These are phyloP conservation scores for Solanum chilense DNA, from an alignment of 257 asterid genomes.

Conservation along the genomic window DNA sequence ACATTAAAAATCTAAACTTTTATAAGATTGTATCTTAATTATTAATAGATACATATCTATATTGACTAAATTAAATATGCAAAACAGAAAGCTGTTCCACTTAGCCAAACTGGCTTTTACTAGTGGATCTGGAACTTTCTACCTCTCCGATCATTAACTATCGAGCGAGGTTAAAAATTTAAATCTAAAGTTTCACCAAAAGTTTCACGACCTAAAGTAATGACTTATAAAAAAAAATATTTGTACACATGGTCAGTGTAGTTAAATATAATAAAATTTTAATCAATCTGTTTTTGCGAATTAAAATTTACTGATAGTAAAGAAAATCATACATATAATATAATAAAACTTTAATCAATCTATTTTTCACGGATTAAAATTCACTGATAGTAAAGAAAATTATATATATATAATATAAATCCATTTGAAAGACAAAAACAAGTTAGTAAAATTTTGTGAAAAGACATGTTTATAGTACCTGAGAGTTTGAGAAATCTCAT, in stretches of 20 bases:
- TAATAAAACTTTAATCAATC: background rate
- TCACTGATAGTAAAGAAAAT: background rate
- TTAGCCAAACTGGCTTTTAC: background rate
- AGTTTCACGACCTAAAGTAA: background rate
- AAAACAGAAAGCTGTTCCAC: background rate
- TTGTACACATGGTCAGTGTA: background rate
- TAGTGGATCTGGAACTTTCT: background rate
- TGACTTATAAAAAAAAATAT: background rate
- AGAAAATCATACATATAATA: background rate
- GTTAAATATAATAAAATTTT: background rate
- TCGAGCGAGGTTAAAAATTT: background rate
- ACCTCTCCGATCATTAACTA: background rate
- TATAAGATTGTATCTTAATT: background rate
- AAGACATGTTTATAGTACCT: constrained; percentile 20
- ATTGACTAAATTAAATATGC: background rate
- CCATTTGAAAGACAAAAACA: background rate
- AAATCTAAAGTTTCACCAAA: too few species aligned
- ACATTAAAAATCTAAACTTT: background rate
- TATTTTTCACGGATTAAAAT: background rate
- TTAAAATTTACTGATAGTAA: background rate
- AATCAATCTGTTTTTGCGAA: background rate
- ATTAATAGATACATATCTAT: background rate
- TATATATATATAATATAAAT: too few species aligned
- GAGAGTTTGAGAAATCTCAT: constrained; percentile 34
- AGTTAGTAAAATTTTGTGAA: background rate